Evolutionary conservation across 345 rosid genomes (phyloP), one percentile per base, ranked within the genome.

Genomic region (Moricandia moricandioides): DNA sequence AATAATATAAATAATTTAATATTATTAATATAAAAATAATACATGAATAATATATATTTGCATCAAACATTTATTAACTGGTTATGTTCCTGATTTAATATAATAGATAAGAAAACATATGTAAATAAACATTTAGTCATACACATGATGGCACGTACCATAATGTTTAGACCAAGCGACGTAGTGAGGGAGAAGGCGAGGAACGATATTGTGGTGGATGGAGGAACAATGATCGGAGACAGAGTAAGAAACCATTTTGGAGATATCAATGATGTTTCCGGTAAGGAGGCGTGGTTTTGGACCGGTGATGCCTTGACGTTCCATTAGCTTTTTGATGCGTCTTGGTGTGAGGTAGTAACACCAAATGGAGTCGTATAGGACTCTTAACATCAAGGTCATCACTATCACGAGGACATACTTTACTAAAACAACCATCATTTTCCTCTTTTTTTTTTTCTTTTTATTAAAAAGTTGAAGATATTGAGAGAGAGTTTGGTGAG

Each of bases 241-340:
- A 0, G 99, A 83, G 10, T 82, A 73, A 40, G 97, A 82, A 56
- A 89, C 77, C 16, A 92, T 82, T n/a, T 85, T 49, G 55, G 89
- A 77, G 79, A 89, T 80, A 30, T 92, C 94, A n/a, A 77, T 30
- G 73, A 95, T 84, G 91, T 95, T 92, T 17, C 98, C 98, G 24
- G 86, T 84, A 8, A 95, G 81, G 52, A 81, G 84, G 35, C 88
- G 84, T 21, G 98, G 92, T 16, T 78, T 79, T 5, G 99, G 99
- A 39, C 99, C 99, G 80, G 82, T 85, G 75, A 95, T 92, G 0
- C 96, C 99, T 87, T 95, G 99, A 81, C 77, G 83, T 65, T 78
- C 88, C 98, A 95, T 90, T 1, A 82, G 68, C 47, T 79, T 88
- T 54, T 72, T 84, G 84, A 95, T 92, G 77, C 94, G 92, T 76